These are phyloP conservation scores for Penicillium egyptiacum DNA, from an alignment of 495 filamentous ascomycete genomes.

Conservation along the genomic window DNA sequence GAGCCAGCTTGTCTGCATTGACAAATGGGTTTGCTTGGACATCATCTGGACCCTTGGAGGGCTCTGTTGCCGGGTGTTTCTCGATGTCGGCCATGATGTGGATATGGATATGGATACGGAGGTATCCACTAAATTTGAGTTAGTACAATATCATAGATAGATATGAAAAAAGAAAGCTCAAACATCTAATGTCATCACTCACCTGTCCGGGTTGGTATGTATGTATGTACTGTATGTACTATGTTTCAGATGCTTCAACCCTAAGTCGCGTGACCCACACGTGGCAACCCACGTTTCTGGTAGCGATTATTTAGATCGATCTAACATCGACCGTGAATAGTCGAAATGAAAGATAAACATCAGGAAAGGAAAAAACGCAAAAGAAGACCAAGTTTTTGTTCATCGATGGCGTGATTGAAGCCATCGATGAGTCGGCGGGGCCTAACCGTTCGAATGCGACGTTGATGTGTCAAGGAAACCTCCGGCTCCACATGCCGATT, in stretches of 20 bases:
- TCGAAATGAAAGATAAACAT: background rate
- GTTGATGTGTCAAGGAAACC: conserved; percentile 19
- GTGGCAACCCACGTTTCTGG: conserved; percentile 12
- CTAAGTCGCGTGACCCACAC: conserved; percentile 23
- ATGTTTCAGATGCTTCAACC: background rate
- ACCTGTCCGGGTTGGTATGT: background rate
- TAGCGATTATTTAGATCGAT: background rate
- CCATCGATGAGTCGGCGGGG: conserved; percentile 16
- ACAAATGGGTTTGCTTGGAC: conserved; percentile 17
- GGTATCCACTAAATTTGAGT: background rate
- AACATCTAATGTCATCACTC: background rate
- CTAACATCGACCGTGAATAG: background rate
- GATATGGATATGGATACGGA: background rate
- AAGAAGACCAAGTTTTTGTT: background rate
- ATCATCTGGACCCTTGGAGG: conserved; percentile 17
- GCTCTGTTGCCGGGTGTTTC: conserved; percentile 24
- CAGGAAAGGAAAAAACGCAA: background rate
- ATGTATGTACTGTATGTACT: no score
- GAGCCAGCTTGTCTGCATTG: conserved; percentile 36
- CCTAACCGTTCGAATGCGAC: conserved; percentile 1
- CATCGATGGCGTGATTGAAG: conserved; percentile 27
- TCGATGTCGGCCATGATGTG: conserved; percentile 26
- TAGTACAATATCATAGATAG: background rate
- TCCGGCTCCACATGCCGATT: conserved; percentile 11
- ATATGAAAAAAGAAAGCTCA: background rate